Base-by-base conservation (phyloP, 805 yeast species). In the Aciculoconidium aculeatum region DNA sequence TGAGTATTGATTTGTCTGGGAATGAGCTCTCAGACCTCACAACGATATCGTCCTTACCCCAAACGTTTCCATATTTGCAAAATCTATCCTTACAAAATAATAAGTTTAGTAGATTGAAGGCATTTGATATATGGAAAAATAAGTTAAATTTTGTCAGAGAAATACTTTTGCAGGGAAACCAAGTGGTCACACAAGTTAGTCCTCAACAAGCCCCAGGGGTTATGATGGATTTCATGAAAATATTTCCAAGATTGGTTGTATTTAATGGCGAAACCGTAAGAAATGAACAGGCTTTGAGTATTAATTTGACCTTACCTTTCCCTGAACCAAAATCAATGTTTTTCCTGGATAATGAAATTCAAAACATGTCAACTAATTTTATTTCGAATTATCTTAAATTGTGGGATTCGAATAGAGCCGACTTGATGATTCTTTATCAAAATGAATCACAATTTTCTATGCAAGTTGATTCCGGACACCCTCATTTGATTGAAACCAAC, bases 41-140 rank as follows among this genome's bases (percentile, higher is more conserved):
- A 17, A 55, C 70, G 15, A 63, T 88, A 15, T 58, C 79, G 0
- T 63, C 86, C 1, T 59, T 92, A 27, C 77, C 94, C 1, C 71
- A 71, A 33, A 67, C 84, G 3, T 90, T 72, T 42, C 98, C 98
- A 4, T 45, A 61, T 17, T 64, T 92, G 47, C 68, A 74, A 38
- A 92, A 92, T 57, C 65, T 92, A 40, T 80, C 96, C 6, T 60
- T 92, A 39, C 77, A 84, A 13, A 75, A 83, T 49, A 92, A 92
- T 55, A 73, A 71, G 33, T 72, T 92, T 15, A 41, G 69, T 14
- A 70, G 67, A 31, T 39, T 80, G 15, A 72, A 72, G 33, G 58
- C 72, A 7, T 67, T 92, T 34, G 94, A 84, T 25, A 58, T 68
- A 14, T 82, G 94, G 83, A 76, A 76, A 38, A 74, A 79, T 51